Percentiles rank a stretch among this genome's conserved stretches.
Evolutionary conservation across 768 basidiomycete species (phyloP).

Genomic region (Lactarius sp.): DNA sequence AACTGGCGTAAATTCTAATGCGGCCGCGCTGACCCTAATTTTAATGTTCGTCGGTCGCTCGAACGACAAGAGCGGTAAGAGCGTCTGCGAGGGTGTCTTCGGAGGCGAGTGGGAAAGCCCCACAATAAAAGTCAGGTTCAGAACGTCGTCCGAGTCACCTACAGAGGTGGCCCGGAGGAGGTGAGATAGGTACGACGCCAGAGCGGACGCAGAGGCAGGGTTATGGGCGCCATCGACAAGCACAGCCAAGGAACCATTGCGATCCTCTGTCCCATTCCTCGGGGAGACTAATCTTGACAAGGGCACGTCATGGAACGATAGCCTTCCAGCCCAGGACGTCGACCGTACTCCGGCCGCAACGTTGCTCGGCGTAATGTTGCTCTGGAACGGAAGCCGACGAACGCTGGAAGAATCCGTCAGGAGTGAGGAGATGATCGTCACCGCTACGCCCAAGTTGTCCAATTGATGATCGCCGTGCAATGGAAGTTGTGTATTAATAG

Average conservation of each 20-base stretch:
- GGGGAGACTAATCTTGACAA: slow-evolving; percentile 12
- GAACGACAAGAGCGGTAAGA: slow-evolving; percentile 58
- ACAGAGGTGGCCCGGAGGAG: slow-evolving; percentile 33
- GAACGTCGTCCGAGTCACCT: slow-evolving; percentile 30
- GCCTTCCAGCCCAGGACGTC: slow-evolving; percentile 76
- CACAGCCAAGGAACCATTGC: slow-evolving; percentile 35
- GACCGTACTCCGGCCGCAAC: slow-evolving; percentile 54
- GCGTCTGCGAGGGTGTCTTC: slow-evolving; percentile 69
- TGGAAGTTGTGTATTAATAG: slow-evolving; percentile 50
- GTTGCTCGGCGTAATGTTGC: slow-evolving; percentile 43
- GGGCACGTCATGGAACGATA: slow-evolving; percentile 57
- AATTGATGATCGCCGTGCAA: slow-evolving; percentile 82
- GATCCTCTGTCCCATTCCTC: neutral
- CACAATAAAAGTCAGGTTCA: slow-evolving; percentile 62
- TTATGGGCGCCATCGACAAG: slow-evolving; percentile 97
- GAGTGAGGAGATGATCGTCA: slow-evolving; percentile 56
- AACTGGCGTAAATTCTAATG: slow-evolving; percentile 64
- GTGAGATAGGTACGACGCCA: slow-evolving; percentile 58
- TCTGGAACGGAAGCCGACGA: slow-evolving; percentile 19
- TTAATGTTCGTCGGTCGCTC: slow-evolving; percentile 22
- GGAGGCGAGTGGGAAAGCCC: slow-evolving; percentile 83
- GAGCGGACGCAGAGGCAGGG: slow-evolving; percentile 61
- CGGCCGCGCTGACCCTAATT: slow-evolving; percentile 45
- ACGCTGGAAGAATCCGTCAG: slow-evolving; percentile 38
- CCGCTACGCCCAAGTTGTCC: slow-evolving; percentile 71